phyloP scores from a whole-genome alignment of 495 filamentous ascomycete genomes.

The Aspergillus campestris region DNA sequence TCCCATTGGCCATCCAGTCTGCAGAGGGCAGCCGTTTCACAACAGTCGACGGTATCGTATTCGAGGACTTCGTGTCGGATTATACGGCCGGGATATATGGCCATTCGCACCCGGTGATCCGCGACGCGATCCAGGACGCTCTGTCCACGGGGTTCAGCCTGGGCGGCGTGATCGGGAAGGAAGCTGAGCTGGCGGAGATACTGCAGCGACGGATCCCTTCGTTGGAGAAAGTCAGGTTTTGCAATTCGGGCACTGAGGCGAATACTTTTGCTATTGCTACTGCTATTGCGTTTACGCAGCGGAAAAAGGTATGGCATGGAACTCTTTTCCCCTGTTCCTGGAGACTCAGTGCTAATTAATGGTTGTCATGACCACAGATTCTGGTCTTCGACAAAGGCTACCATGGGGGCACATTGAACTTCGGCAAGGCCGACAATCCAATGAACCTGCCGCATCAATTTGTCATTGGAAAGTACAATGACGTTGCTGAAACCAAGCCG shows the following conservation, averaged over 20 bases:
- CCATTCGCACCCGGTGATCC: slow-evolving; percentile 34
- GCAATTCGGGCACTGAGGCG: slow-evolving; percentile 48
- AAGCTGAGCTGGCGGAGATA: slow-evolving; percentile 10
- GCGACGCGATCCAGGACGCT: slow-evolving; percentile 7
- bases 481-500: slow-evolving; percentile 13
- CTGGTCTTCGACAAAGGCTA: slow-evolving; percentile 45
- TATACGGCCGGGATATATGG: slow-evolving; percentile 39
- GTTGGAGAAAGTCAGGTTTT: slow-evolving; percentile 38
- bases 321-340: neutral
- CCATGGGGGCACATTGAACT: slow-evolving; percentile 36
- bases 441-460: slow-evolving; percentile 25
- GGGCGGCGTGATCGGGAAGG: neutral
- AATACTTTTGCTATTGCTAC: slow-evolving; percentile 39
- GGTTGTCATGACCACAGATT: neutral
- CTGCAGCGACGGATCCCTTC: slow-evolving; percentile 9
- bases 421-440: slow-evolving; percentile 11
- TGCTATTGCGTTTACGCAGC: slow-evolving; percentile 18
- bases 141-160: slow-evolving; percentile 4
- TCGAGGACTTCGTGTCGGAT: slow-evolving; percentile 32
- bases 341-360: neutral
- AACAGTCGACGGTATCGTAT: too few species aligned
- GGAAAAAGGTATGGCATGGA: slow-evolving; percentile 22
- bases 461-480: slow-evolving; percentile 37
- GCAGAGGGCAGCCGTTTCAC: too few species aligned
- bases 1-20: too few species aligned